Percentiles rank a stretch among this genome's conserved stretches.
phyloP scores from a whole-genome alignment of 2,329 filamentous ascomycete species.

The Trichoderma koningiopsis region DNA sequence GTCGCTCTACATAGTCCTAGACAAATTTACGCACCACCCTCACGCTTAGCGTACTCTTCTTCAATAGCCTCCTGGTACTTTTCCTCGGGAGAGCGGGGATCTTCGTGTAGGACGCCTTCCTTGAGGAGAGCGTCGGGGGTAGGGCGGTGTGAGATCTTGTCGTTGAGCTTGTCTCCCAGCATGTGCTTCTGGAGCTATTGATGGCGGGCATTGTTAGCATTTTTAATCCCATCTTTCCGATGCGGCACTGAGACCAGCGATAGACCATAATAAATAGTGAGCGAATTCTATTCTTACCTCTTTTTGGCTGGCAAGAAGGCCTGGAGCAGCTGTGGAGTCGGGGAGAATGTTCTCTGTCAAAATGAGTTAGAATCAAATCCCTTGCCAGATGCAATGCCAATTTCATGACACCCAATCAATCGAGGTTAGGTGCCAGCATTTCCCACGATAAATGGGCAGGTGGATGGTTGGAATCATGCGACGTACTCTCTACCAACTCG shows the following conservation, averaged over 20 bases:
- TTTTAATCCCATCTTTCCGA: not conserved
- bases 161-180: conserved; percentile 82
- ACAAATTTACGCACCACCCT: conserved; percentile 58
- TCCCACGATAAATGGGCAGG: not conserved
- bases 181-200: conserved; percentile 78
- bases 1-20: not conserved
- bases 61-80: conserved; percentile 64
- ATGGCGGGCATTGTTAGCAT: not conserved
- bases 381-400: not conserved
- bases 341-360: conserved; percentile 80
- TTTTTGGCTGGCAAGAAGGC: conserved; percentile 76
- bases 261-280: not conserved
- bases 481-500: conserved; percentile 76
- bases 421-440: not conserved
- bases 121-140: conserved; percentile 74
- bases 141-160: conserved; percentile 79
- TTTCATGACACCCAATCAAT: too few species aligned
- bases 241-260: not conserved
- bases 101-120: conserved; percentile 75
- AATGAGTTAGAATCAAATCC: conserved; percentile 14
- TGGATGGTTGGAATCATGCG: not conserved
- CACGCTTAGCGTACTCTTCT: conserved; percentile 65
- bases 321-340: conserved; percentile 73
- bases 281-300: conserved; percentile 51
- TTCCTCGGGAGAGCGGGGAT: conserved; percentile 60